A percentile compares a stretch with the other conserved stretches of the same genome.
Conservation (phyloP, 768 basidiomycete species). For the Kwoniella sp. region DNA sequence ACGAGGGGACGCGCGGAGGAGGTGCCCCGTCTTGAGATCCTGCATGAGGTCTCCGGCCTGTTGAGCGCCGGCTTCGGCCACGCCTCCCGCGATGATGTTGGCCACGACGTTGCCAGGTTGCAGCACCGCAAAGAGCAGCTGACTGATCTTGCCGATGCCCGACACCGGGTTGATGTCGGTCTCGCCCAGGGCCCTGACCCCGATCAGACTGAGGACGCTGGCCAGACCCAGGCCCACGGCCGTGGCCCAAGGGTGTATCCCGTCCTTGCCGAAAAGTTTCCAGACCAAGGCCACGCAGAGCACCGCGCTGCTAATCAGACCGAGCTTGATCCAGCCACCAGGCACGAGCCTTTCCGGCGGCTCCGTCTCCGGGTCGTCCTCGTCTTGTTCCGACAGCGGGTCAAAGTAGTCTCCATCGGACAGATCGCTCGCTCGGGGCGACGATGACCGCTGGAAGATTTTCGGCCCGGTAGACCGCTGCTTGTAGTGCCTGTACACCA, state of each 20-base stretch:
- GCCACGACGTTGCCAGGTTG: conserved; percentile 95
- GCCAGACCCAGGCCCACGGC: conserved; percentile 77
- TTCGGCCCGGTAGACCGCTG: conserved; percentile 24
- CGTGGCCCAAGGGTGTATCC: conserved; percentile 94
- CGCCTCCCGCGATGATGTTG: conserved; percentile 93
- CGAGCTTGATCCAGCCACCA: conserved; percentile 67
- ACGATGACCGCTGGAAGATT: conserved; percentile 26
- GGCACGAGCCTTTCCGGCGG: conserved; percentile 73
- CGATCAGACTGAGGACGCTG: conserved; percentile 77
- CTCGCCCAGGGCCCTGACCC: conserved; percentile 90
- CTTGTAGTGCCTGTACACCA: conserved; percentile 22
- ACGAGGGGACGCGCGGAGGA: conserved; percentile 84
- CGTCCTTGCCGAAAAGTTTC: conserved; percentile 81
- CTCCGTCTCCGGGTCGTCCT: conserved; percentile 66
- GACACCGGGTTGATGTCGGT: conserved; percentile 70
- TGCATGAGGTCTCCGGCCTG: conserved; percentile 94
- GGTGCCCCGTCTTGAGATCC: conserved; percentile 92
- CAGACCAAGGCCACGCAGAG: conserved; percentile 76
- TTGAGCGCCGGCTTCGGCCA: conserved; percentile 58
- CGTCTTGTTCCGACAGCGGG: conserved; percentile 40
- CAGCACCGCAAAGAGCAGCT: conserved; percentile 87
- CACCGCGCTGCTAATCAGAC: conserved; percentile 61
- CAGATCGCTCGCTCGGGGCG: conserved; percentile 14
- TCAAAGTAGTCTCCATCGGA: conserved; percentile 41
- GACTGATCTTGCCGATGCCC: conserved; percentile 89